Base-by-base conservation (phyloP, 345 rosid species). In the Eucalyptus cloeziana region DNA sequence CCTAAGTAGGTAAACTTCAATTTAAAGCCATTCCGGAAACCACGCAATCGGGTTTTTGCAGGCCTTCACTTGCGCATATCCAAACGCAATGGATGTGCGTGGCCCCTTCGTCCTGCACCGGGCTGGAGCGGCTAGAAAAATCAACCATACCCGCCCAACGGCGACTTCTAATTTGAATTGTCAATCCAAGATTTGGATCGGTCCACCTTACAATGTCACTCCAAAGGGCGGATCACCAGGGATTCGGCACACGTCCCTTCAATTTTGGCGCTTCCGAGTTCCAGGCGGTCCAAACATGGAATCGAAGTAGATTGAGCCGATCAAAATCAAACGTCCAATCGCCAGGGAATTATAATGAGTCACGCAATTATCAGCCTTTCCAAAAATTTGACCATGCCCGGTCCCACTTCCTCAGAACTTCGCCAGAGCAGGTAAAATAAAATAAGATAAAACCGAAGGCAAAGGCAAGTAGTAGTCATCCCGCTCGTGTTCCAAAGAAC, bases 361-460 rank as follows among this genome's bases (percentile, higher is more conserved):
- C 47, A 43, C 83, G 47, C 6, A 10, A 76, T 40, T 6, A 40
- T 10, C 30, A 21, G 83, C 11, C 83, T 21, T 76, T 76, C 13
- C 30, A 40, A 76, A 37, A 37, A 19, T 21, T 33, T 10, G 30
- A 76, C 83, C 83, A 40, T 1, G 15, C 83, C 83, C 14, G 83
- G 83, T 22, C 44, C 83, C 27, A 76, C 83, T 76, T 76, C 5
- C 83, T 7, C 45, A 76, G 83, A 19, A 37, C 83, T 76, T 40
- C 47, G 2, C 47, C 27, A 21, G 7, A 6, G 4, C 83, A 76
- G 21, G 12, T 2, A 76, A 40, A 21, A 0, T 3, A 2, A 24
- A 24, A 19, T 21, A 0, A 7, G 40, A 4, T 7, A n/a, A n/a
- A n/a, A 11, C 24, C 7, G 12, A 76, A 76, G 15, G 83, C 47